phyloP scores from a whole-genome alignment of 2,329 filamentous ascomycete genomes.

The Beauveria pseudobassiana region DNA sequence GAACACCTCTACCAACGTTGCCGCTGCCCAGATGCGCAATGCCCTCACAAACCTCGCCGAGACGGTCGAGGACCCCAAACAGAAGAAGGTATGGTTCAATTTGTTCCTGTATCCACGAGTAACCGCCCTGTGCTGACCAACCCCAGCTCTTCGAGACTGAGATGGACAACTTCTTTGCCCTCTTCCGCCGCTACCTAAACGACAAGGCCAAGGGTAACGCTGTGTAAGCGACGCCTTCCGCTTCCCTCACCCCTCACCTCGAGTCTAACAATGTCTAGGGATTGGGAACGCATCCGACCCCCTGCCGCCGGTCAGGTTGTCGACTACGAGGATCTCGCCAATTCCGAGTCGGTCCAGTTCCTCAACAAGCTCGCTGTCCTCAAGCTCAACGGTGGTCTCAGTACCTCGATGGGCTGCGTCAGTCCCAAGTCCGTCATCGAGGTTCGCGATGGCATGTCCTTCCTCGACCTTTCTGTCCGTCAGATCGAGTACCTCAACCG shows the following conservation, averaged over 20 bases:
- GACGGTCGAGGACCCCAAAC: constrained; percentile 71
- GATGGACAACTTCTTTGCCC: constrained; percentile 99
- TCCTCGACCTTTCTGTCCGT: constrained; percentile 95
- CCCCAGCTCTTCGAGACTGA: constrained; percentile 89
- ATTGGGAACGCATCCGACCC: constrained; percentile 95
- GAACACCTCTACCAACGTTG: constrained; percentile 97
- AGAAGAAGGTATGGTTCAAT: constrained; percentile 64
- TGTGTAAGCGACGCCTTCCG: constrained; percentile 46
- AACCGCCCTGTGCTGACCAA: constrained; percentile 8
- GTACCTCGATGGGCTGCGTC: constrained; percentile 99
- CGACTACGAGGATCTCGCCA: constrained; percentile 84
- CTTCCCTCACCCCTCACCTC: not conserved
- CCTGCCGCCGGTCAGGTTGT: constrained; percentile 91
- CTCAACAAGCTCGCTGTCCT: constrained; percentile 95
- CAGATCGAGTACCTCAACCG: constrained; percentile 99
- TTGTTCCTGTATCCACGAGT: not conserved
- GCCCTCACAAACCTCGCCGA: constrained; percentile 87
- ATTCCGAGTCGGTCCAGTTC: constrained; percentile 86
- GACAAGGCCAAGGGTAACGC: constrained; percentile 98
- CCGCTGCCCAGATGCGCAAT: constrained; percentile 98
- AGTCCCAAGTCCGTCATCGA: constrained; percentile 99
- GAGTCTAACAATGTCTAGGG: constrained; percentile 42
- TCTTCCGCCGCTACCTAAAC: constrained; percentile 96
- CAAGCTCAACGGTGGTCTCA: constrained; percentile 98
- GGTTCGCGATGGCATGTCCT: constrained; percentile 99